phyloP scores from a whole-genome alignment of 495 filamentous ascomycete genomes.

The Aspergillus leporis region DNA sequence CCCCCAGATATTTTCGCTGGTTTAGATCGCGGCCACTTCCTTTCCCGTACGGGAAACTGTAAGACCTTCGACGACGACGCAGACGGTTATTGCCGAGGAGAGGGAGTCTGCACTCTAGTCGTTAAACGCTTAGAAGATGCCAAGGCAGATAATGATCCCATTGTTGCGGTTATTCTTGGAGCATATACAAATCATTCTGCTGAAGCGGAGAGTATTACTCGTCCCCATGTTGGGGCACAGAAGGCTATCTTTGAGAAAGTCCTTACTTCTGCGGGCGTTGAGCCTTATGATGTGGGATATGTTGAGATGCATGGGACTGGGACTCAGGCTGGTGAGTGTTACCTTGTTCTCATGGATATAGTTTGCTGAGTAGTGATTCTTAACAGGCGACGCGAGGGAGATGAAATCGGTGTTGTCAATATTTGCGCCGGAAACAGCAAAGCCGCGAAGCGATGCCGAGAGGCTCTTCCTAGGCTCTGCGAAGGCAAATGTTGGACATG shows the following conservation, averaged over 20 bases:
- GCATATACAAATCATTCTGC: conserved; percentile 73
- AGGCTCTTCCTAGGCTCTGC: conserved; percentile 77
- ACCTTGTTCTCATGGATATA: neutral
- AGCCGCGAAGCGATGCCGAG: conserved; percentile 62
- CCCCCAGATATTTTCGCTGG: conserved; percentile 68
- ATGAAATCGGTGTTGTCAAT: conserved; percentile 73
- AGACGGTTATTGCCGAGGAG: conserved; percentile 77
- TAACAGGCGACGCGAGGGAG: conserved; percentile 66
- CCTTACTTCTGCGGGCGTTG: conserved; percentile 63
- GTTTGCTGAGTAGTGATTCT: neutral
- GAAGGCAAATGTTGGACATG: conserved; percentile 88
- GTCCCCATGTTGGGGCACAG: conserved; percentile 72
- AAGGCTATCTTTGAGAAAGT: conserved; percentile 63
- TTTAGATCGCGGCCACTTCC: conserved; percentile 73
- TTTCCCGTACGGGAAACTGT: conserved; percentile 76
- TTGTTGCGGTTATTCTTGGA: conserved; percentile 66
- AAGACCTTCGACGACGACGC: conserved; percentile 75
- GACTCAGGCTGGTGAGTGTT: conserved; percentile 66
- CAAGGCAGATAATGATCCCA: conserved; percentile 65
- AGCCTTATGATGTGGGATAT: conserved; percentile 72
- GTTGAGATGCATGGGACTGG: conserved; percentile 90
- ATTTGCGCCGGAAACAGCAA: conserved; percentile 63
- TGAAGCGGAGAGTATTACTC: conserved; percentile 75
- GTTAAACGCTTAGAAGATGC: conserved; percentile 76
- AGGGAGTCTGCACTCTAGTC: conserved; percentile 67